Percentiles rank a stretch among this genome's conserved stretches.
These are phyloP conservation scores for Pyricularia sp. DNA, from an alignment of 2,329 filamentous ascomycete genomes.

Conservation along the genomic window DNA sequence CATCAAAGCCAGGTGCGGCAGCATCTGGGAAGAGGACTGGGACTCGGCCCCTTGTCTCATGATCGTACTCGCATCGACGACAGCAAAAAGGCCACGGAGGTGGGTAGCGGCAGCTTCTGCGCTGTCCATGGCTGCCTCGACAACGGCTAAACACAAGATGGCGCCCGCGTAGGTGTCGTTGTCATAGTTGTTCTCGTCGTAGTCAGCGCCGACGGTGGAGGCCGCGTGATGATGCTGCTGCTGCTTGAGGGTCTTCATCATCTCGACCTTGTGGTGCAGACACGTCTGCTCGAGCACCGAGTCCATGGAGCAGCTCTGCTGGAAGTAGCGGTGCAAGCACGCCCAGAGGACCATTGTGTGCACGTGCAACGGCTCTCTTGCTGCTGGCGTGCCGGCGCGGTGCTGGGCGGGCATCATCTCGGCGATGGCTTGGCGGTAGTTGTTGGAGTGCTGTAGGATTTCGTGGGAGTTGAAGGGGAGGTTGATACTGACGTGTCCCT, in stretches of 20 bases:
- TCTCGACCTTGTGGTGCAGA: conserved; percentile 12
- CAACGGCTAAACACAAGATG: not conserved
- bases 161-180: not conserved
- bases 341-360: conserved; percentile 8
- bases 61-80: not conserved
- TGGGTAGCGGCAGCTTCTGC: not conserved
- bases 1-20: not conserved
- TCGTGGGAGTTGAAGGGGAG: not conserved
- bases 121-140: not conserved
- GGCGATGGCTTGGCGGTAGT: not conserved
- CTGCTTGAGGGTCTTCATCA: not conserved
- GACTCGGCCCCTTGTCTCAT: not conserved
- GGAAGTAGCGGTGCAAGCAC: conserved; percentile 10
- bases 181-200: no score
- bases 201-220: not conserved
- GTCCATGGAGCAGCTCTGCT: conserved; percentile 4
- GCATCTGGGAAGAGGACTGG: not conserved
- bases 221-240: not conserved
- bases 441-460: not conserved
- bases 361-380: not conserved
- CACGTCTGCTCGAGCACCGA: conserved; percentile 11
- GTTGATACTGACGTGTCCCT: not conserved
- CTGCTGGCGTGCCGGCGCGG: not conserved
- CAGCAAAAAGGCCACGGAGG: not conserved
- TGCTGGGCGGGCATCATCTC: not conserved